Evolutionary conservation across 352 stramenopile genomes (phyloP).

Genomic region (Pythium periplocum): DNA sequence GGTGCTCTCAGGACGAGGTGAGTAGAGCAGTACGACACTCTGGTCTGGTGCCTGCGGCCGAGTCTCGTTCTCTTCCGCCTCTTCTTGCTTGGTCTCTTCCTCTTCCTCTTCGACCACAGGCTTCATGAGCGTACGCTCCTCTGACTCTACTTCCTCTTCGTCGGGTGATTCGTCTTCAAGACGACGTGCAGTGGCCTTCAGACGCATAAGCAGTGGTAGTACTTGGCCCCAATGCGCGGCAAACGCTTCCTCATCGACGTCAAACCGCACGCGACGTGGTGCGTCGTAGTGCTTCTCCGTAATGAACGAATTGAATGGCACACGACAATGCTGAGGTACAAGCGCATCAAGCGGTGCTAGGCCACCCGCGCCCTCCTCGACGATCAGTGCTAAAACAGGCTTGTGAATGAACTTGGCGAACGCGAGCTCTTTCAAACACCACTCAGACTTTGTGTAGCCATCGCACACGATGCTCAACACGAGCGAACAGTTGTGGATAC

Average conservation of each 20-base stretch:
- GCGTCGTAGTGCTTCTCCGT: conserved; percentile 16
- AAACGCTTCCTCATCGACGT: conserved; percentile 45
- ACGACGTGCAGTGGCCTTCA: conserved; percentile 38
- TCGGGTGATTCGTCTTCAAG: conserved; percentile 24
- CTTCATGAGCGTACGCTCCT: neutral
- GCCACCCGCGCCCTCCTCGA: conserved; percentile 7
- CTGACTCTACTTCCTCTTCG: neutral
- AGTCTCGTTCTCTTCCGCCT: neutral
- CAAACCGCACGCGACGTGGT: conserved; percentile 35
- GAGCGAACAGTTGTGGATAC: conserved; percentile 67
- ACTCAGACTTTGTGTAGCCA: conserved; percentile 69
- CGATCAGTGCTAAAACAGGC: conserved; percentile 30
- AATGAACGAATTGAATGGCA: conserved; percentile 61
- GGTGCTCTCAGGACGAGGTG: neutral
- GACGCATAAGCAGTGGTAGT: conserved; percentile 37
- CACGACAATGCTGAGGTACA: conserved; percentile 34
- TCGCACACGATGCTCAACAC: conserved; percentile 70
- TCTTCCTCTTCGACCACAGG: neutral
- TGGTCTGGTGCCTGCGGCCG: neutral
- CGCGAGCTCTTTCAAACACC: conserved; percentile 78
- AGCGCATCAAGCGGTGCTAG: conserved; percentile 20
- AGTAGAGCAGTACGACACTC: conserved; percentile 5
- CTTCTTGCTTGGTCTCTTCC: neutral
- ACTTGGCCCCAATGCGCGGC: conserved; percentile 34
- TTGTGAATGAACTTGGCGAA: conserved; percentile 70